These are phyloP conservation scores for Mimosa bimucronata DNA, from an alignment of 306 rosid species.

Conservation along the genomic window DNA sequence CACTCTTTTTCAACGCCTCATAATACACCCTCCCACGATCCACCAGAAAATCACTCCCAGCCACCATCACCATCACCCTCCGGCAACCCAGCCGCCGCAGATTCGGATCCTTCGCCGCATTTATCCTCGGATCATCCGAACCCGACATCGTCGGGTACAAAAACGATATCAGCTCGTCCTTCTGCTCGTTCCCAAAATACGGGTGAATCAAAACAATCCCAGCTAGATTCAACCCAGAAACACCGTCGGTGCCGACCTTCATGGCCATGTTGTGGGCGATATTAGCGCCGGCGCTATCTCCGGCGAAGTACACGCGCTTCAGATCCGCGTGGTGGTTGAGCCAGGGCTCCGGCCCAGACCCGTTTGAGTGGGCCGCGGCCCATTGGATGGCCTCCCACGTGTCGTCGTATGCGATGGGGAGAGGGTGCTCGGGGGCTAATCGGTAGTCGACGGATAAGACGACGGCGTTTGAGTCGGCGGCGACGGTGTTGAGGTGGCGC, in stretches of 20 bases:
- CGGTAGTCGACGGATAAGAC: constrained; percentile 58
- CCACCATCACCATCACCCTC: constrained; percentile 45
- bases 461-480: constrained; percentile 46
- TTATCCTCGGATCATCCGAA: constrained; percentile 39
- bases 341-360: constrained; percentile 53
- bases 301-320: constrained; percentile 45
- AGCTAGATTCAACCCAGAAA: constrained; percentile 15
- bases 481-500: constrained; percentile 42
- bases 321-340: constrained; percentile 45
- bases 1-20: constrained; percentile 45
- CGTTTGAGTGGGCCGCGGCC: constrained; percentile 41
- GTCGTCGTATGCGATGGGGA: constrained; percentile 62
- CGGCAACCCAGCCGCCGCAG: constrained; percentile 38
- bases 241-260: constrained; percentile 1
- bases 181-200: constrained; percentile 44
- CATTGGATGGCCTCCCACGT: constrained; percentile 56
- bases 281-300: constrained; percentile 75
- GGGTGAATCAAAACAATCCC: constrained; percentile 64
- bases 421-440: constrained; percentile 61
- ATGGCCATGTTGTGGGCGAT: constrained; percentile 51
- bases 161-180: constrained; percentile 18
- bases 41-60: constrained; percentile 44
- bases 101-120: constrained; percentile 44
- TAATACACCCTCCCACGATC: constrained; percentile 42
- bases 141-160: constrained; percentile 43